Base-by-base conservation (phyloP, 1,284 basidiomycete species). In the Cryptococcus depauperatus region DNA sequence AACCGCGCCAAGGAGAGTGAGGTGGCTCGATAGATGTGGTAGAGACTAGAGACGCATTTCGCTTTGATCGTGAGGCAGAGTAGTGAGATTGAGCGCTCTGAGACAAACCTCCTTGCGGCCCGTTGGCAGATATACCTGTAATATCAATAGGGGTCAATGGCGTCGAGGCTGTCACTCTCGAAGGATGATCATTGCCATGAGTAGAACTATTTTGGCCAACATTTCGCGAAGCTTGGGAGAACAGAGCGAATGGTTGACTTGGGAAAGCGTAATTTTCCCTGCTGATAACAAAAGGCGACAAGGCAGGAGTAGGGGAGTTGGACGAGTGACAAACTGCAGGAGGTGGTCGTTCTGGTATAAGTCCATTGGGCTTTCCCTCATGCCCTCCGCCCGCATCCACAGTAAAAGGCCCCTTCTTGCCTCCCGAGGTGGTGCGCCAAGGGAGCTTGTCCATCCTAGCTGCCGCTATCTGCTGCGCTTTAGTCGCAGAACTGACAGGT, bases 341-440 rank as follows among this genome's bases (percentile, higher is more conserved):
- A n/a, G 48, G 50, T 14, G 47, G 51, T 32, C 46, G 30, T 32
- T 48, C 43, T 21, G 52, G 40, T 14, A 13, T 33, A 9, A 43
- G 23, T 19, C 35, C 25, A 43, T 37, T n/a, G n/a, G 6, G 16
- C 23, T 18, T 37, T 19, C 34, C 34, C n/a, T 37, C 13, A 13
- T 37, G 43, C 27, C 61, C 63, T 39, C 62, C 62, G 18, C 66
- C 68, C 22, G 56, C 54, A 50, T 70, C 68, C 33, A 68, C 65
- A 5, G 68, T 68, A 51, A 69, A 69, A 10, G 65, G 59, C 3
- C 66, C 68, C 53, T 68, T 68, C 50, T 65, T 64, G 26, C 55
- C 51, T 5, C 64, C 57, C 14, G 53, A 44, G 3, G 52, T 41
- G 3, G 60, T 56, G 23, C 63, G 50, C 61, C 58, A 62, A n/a